Evolutionary conservation across 371 early-diverging fungal genomes (phyloP), one percentile per base, ranked within the genome.

Genomic region (Funneliformis caledonium): DNA sequence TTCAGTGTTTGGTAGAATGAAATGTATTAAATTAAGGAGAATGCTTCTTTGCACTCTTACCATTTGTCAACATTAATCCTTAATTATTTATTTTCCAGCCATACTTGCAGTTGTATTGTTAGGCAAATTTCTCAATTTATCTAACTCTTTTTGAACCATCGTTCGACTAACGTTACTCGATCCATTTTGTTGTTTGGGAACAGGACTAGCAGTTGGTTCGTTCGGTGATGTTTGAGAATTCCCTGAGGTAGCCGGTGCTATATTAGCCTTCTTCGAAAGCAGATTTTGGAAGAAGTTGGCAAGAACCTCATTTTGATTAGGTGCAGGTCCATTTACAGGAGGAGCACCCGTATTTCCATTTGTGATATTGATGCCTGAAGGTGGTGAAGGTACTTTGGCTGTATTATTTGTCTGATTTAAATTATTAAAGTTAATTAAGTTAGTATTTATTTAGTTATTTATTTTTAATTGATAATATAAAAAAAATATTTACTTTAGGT

Each of bases 261-360:
- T 43, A 9, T 69, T 62, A 9, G 45, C 43, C 75, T 93, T 94
- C 78, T 94, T 94, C 48, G 85, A 90, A 59, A 97, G 87, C 70
- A 97, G 87, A 8, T 92, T 92, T 84, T 95, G 93, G 91, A 96
- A 97, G 83, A 96, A 97, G 83, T 92, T 93, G n/a, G 93, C 91
- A 65, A 96, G 84, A 2, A 95, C 94, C 84, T 95, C 96, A 80
- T 92, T 93, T 82, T 16, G 19, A n/a, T 78, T 81, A 62, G 88
- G 77, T 9, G 80, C 81, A 45, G 84, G 68, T 12, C 80, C 79
- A 50, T 75, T 82, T 31, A 85, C 78, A 10, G 83, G 72, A 42
- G 78, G 67, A 22, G 74, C 69, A 0, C 83, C 72, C 48, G 78
- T 22, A 31, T 76, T 68, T 47, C 74, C 79, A 43, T 78, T 83